Base-by-base conservation (phyloP, 768 basidiomycete species). In the Russula sp. region DNA sequence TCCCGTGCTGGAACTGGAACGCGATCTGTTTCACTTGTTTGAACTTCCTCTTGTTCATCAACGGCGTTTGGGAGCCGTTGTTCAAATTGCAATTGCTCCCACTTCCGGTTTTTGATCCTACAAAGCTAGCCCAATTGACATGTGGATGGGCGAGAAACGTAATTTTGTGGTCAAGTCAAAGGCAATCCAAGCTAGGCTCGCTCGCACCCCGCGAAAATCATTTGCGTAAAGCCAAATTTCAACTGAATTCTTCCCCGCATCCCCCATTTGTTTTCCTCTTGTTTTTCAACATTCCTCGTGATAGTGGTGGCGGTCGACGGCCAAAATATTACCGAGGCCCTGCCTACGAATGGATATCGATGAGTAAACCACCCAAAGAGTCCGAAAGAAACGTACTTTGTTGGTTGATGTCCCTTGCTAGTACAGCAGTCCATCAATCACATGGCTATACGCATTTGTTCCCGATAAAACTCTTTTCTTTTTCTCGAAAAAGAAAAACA, bases 1-100 rank as follows among this genome's bases (percentile, higher is more conserved):
- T 52, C n/a, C 13, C n/a, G n/a, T n/a, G n/a, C n/a, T n/a, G n/a
- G n/a, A 42, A 51, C 38, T 42, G 40, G 51, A 28, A 38, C 51
- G 51, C 51, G 38, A 24, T 26, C 36, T 18, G 38, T 11, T 18
- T 26, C 22, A 11, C 28, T 6, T 13, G 1, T 26, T 56, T 26
- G 9, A 20, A 3, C 18, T 4, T 14, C 20, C 16, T 44, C 42
- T 44, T n/a, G 42, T n/a, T 44, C 18, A 11, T 2, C 26, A 11
- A 26, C 28, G 6, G 18, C 42, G 13, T 44, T 20, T 20, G n/a
- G 34, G 9, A 36, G 34, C 13, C 34, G 5, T 36, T 10, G 34
- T 36, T 13, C 34, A 36, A 30, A 30, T 30, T n/a, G n/a, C n/a
- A n/a, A n/a, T n/a, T 34, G 34, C 34, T 34, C 11, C 34, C 34